These are phyloP conservation scores for Margaritispora aquatica DNA, from an alignment of 495 filamentous ascomycete species.

Conservation along the genomic window DNA sequence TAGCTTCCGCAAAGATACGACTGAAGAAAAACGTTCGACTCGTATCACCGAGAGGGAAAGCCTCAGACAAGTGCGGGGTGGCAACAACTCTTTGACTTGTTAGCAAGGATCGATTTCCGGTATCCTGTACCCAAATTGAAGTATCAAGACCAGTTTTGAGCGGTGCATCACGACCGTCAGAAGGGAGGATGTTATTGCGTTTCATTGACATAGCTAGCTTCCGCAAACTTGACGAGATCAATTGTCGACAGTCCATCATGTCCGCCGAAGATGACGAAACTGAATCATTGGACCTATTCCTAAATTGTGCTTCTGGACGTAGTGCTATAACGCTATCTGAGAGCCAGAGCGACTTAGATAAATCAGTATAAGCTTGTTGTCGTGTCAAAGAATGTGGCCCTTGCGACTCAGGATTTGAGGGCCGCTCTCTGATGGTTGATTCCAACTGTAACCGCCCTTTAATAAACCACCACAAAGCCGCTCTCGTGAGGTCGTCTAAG, in stretches of 20 bases:
- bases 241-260: constrained; percentile 45
- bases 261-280: constrained; percentile 31
- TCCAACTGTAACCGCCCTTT: constrained; percentile 69
- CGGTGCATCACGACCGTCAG: constrained; percentile 48
- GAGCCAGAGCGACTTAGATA: constrained; percentile 83
- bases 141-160: constrained; percentile 63
- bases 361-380: constrained; percentile 68
- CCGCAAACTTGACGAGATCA: constrained; percentile 54
- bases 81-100: constrained; percentile 14
- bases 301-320: constrained; percentile 30
- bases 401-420: constrained; percentile 37
- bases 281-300: constrained; percentile 20
- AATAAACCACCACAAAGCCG: constrained; percentile 83
- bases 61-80: constrained; percentile 49
- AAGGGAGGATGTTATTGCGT: constrained; percentile 66
- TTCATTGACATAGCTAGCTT: constrained; percentile 77
- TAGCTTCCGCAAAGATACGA: constrained; percentile 63
- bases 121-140: constrained; percentile 64
- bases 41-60: constrained; percentile 70
- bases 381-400: constrained; percentile 35
- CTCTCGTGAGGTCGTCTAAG: constrained; percentile 59
- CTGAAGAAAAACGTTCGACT: constrained; percentile 64
- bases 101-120: constrained; percentile 17
- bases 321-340: constrained; percentile 56
- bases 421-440: constrained; percentile 52